These are phyloP conservation scores for Diplosphaera chodatii DNA, from an alignment of 139 green algal species.

Conservation along the genomic window DNA sequence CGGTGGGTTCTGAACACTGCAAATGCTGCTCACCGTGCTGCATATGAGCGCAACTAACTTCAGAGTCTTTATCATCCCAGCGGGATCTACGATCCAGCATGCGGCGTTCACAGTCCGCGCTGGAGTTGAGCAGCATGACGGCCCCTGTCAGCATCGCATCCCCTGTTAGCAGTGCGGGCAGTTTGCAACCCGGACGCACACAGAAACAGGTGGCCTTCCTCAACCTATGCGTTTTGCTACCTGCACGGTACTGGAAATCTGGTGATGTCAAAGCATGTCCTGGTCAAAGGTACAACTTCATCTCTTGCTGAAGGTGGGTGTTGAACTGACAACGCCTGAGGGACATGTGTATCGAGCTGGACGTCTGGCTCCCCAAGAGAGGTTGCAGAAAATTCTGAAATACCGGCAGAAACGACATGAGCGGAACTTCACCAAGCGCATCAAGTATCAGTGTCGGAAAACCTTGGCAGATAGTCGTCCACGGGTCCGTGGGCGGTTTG, in stretches of 20 bases:
- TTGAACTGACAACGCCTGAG: slow-evolving; percentile 24
- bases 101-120: not conserved
- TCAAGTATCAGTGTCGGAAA: slow-evolving; percentile 83
- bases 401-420: slow-evolving; percentile 68
- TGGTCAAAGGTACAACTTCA: not conserved
- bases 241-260: too few relatives aligned
- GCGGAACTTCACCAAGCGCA: slow-evolving; percentile 58
- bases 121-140: not conserved
- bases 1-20: too few relatives aligned
- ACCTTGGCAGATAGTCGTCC: slow-evolving; percentile 68
- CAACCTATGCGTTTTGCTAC: too few relatives aligned
- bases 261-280: too few relatives aligned
- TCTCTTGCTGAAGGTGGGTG: not conserved
- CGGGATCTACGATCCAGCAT: not conserved
- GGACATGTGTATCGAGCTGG: slow-evolving; percentile 18
- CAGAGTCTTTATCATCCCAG: too few relatives aligned
- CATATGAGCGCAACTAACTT: too few relatives aligned
- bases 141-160: not conserved
- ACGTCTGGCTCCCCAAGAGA: slow-evolving; percentile 56
- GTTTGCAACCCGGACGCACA: not conserved
- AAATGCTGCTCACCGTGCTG: too few relatives aligned
- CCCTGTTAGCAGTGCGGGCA: too few relatives aligned
- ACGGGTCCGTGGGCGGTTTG: slow-evolving; percentile 67
- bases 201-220: slow-evolving; percentile 2
- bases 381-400: slow-evolving; percentile 55